These are phyloP conservation scores for Limnanthes douglasii DNA, from an alignment of 345 rosid species.

Conservation along the genomic window DNA sequence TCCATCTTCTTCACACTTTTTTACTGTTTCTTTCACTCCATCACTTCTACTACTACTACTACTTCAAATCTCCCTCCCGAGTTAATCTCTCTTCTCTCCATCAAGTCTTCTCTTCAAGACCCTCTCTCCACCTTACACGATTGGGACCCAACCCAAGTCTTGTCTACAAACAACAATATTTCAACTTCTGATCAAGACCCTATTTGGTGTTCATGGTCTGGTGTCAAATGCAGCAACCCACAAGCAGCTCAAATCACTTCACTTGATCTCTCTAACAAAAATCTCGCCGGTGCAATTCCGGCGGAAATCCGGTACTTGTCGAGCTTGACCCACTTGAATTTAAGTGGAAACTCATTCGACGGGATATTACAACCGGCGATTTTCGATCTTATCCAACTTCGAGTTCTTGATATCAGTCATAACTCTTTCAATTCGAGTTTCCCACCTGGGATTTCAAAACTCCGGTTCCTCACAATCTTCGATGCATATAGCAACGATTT, in stretches of 20 bases:
- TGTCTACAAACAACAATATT: too few relatives aligned
- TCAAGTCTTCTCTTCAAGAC: slow-evolving; percentile 51
- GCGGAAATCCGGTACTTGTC: slow-evolving; percentile 41
- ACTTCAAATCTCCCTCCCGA: slow-evolving; percentile 36
- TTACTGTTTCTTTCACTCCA: slow-evolving; percentile 13
- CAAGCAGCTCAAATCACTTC: slow-evolving; percentile 33
- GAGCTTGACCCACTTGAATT: slow-evolving; percentile 47
- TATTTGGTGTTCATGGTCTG: slow-evolving; percentile 88
- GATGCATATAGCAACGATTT: slow-evolving; percentile 76
- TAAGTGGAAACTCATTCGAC: slow-evolving; percentile 47
- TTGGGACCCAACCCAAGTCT: slow-evolving; percentile 44
- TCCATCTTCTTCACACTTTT: slow-evolving; percentile 6
- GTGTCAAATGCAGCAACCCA: slow-evolving; percentile 43
- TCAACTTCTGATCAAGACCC: slow-evolving; percentile 20
- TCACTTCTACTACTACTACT: slow-evolving; percentile 22
- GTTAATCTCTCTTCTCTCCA: slow-evolving; percentile 49
- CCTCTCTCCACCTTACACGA: slow-evolving; percentile 44
- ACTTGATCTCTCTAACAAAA: slow-evolving; percentile 64
- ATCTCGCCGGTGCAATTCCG: slow-evolving; percentile 63
- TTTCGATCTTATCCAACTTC: slow-evolving; percentile 45
- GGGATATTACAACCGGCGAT: slow-evolving; percentile 40
- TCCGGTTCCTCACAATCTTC: slow-evolving; percentile 41
- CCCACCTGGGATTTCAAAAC: slow-evolving; percentile 65
- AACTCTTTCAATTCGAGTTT: slow-evolving; percentile 67
- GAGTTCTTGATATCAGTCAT: slow-evolving; percentile 62